Base-by-base conservation (phyloP, 108 stramenopile species). In the Cyclotella choctawhatcheeana region DNA sequence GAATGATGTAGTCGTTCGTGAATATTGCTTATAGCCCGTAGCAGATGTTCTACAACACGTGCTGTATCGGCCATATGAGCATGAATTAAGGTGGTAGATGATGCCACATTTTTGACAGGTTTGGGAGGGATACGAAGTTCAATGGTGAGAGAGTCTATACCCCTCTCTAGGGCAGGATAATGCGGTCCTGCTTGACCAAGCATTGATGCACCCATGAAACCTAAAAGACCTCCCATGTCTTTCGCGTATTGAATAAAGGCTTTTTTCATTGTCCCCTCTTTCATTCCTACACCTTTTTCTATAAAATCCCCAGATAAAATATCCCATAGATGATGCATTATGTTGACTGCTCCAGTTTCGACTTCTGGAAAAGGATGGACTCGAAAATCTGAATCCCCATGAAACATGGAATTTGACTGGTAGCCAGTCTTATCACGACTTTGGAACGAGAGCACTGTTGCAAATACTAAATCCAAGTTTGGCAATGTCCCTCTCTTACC, bases 1-100 rank as follows among this genome's bases (percentile, higher is more conserved):
- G 87, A 87, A 77, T 95, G 94, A 77, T 95, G 94, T 17, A 95
- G 78, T n/a, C 92, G 86, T 67, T 95, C 94, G 77, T 91, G 89
- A 21, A 93, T 73, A 74, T 93, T 95, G 73, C 88, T 83, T 16
- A 95, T 71, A 1, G 87, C 77, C 1, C 90, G 90, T 2, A 95
- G 14, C 5, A 88, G 35, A 26, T 81, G 78, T 76, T 88, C 90
- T 29, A 79, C 44, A n/a, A 61, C 74, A n/a, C 85, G 79, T n/a
- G 88, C 62, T 1, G 78, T 62, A 53, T 91, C 89, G 35, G 79
- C 75, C 29, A 59, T 60, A 59, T 75, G 68, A n/a, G 83, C 32
- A 51, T 77, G 80, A 18, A 74, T 77, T 3, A 62, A 44, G 17
- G 32, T 27, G 10, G 78, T 43, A 27, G 34, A 59, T 17, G 56